phyloP scores from a whole-genome alignment of 345 rosid genomes.

The Salix purpurea region DNA sequence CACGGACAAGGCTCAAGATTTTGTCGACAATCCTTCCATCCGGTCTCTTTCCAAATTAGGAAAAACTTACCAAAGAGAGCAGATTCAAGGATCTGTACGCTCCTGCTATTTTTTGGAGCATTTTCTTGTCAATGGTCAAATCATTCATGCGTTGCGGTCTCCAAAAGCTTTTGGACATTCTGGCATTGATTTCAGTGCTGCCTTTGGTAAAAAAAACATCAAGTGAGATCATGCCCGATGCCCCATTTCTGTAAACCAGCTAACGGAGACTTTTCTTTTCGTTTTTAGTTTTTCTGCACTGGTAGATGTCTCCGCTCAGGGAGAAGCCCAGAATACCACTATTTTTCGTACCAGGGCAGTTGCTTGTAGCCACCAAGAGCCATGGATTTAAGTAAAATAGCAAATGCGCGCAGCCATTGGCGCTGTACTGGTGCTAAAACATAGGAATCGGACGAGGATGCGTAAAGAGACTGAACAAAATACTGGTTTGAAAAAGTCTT shows the following conservation, averaged over 20 bases:
- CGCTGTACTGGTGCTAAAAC: not conserved
- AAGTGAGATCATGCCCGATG: not conserved
- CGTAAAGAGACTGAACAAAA: not conserved
- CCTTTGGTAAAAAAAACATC: not conserved
- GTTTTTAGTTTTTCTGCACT: not conserved
- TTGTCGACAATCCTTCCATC: not conserved
- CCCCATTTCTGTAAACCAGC: not conserved
- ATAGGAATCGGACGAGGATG: not conserved
- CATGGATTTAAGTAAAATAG: not conserved
- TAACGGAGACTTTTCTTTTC: not conserved
- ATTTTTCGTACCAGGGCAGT: not conserved
- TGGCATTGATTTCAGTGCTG: not conserved
- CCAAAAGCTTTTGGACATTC: not conserved
- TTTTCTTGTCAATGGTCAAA: not conserved
- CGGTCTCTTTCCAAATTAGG: not conserved
- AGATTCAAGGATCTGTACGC: not conserved
- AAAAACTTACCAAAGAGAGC: not conserved
- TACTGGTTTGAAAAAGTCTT: not conserved
- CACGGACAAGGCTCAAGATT: not conserved
- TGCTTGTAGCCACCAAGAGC: not conserved
- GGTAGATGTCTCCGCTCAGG: not conserved
- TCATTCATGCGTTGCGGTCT: not conserved
- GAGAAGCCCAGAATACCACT: not conserved
- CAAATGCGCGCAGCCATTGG: not conserved
- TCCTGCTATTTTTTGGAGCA: not conserved